These are phyloP conservation scores for Penicillium ucsense DNA, from an alignment of 495 filamentous ascomycete genomes.

Conservation along the genomic window DNA sequence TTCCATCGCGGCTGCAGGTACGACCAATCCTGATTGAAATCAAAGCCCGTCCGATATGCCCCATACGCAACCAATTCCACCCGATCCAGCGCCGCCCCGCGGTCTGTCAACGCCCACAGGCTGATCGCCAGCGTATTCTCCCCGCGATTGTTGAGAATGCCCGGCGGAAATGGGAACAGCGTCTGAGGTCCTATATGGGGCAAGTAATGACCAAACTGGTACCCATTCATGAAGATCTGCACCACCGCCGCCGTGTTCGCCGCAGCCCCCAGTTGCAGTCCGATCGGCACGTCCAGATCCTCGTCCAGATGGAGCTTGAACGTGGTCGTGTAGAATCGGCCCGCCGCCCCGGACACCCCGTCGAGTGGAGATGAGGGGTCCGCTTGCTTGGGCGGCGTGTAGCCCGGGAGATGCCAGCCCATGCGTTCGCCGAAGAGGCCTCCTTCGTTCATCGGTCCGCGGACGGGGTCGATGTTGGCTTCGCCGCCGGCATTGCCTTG, in stretches of 20 bases:
- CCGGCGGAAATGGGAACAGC: slow-evolving; percentile 38
- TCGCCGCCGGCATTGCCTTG: slow-evolving; percentile 68
- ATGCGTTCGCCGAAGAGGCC: slow-evolving; percentile 55
- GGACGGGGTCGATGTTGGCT: slow-evolving; percentile 48
- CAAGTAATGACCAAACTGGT: slow-evolving; percentile 41
- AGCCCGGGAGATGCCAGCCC: slow-evolving; percentile 56
- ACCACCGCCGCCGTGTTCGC: slow-evolving; percentile 18
- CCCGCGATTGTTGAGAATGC: slow-evolving; percentile 37
- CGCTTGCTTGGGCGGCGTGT: slow-evolving; percentile 34
- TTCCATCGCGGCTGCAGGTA: slow-evolving; percentile 35
- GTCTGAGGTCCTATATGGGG: slow-evolving; percentile 43
- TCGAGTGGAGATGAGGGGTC: slow-evolving; percentile 29
- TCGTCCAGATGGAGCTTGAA: slow-evolving; percentile 43
- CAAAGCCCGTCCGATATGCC: slow-evolving; percentile 33
- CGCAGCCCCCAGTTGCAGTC: slow-evolving; percentile 20
- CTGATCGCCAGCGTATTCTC: slow-evolving; percentile 37
- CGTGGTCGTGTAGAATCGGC: slow-evolving; percentile 48
- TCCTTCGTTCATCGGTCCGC: slow-evolving; percentile 67
- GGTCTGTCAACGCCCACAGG: slow-evolving; percentile 37
- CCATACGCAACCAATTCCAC: slow-evolving; percentile 28
- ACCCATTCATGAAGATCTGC: slow-evolving; percentile 34
- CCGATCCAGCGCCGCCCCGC: slow-evolving; percentile 22
- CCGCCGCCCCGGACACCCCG: slow-evolving; percentile 41
- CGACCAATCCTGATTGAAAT: slow-evolving; percentile 34
- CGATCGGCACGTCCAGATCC: slow-evolving; percentile 33